phyloP scores from a whole-genome alignment of 2,329 filamentous ascomycete species.

The Alternaria sp. region DNA sequence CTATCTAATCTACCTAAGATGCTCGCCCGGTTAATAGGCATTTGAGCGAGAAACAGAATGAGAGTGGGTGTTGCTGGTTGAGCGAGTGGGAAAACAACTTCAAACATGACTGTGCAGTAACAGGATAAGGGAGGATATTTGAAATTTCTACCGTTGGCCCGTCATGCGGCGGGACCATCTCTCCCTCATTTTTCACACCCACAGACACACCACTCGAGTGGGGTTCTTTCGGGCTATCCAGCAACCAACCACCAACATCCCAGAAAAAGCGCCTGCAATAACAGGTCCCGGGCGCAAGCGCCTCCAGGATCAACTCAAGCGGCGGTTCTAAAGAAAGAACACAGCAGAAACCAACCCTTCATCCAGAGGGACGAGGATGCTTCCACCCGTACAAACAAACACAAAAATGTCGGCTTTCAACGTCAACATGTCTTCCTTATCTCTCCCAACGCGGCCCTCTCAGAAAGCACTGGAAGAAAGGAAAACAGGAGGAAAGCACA shows the following conservation, averaged over 20 bases:
- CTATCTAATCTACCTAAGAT: constrained; percentile 18
- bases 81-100: constrained; percentile 19
- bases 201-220: constrained; percentile 17
- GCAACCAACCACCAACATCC: constrained; percentile 16
- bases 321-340: constrained; percentile 33
- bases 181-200: constrained; percentile 27
- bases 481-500: constrained; percentile 43
- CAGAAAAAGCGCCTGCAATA: constrained; percentile 18
- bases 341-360: constrained; percentile 49
- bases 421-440: constrained; percentile 22
- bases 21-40: constrained; percentile 18
- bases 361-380: constrained; percentile 49
- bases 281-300: constrained; percentile 38
- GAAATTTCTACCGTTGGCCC: constrained; percentile 33
- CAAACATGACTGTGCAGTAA: constrained; percentile 9
- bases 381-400: constrained; percentile 43
- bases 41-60: constrained; percentile 15
- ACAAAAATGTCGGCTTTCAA: constrained; percentile 47
- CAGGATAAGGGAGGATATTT: constrained; percentile 26
- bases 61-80: constrained; percentile 18
- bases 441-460: constrained; percentile 23
- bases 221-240: constrained; percentile 12
- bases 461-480: constrained; percentile 16
- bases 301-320: constrained; percentile 41
- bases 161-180: constrained; percentile 15